Evolutionary conservation across 2,329 filamentous ascomycete genomes (phyloP).

Genomic region (Fusarium citri): DNA sequence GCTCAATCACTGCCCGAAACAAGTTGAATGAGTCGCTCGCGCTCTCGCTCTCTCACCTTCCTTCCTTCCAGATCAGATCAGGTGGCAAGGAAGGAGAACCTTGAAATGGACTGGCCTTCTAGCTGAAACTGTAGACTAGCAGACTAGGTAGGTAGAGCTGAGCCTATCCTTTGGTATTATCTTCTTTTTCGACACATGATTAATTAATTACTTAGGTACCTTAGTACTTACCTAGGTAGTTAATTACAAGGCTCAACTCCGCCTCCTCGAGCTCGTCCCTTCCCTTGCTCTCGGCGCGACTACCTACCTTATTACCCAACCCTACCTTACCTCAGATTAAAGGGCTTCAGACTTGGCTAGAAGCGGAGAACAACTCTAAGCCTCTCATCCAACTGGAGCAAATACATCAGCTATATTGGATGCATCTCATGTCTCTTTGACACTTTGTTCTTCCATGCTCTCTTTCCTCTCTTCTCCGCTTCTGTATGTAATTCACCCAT

Average conservation of each 20-base stretch:
- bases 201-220: not conserved
- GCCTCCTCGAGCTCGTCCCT: slow-evolving; percentile 7
- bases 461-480: not conserved
- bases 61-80: slow-evolving; percentile 2
- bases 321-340: slow-evolving; percentile 25
- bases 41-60: not conserved
- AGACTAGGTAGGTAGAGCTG: not conserved
- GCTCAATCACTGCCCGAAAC: not conserved
- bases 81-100: slow-evolving; percentile 25
- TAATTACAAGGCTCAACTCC: slow-evolving; percentile 16
- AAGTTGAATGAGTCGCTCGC: not conserved
- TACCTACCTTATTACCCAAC: slow-evolving; percentile 12
- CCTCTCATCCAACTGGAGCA: slow-evolving; percentile 20
- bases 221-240: no score
- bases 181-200: not conserved
- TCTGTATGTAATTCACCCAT: not conserved
- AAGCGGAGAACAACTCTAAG: slow-evolving; percentile 37
- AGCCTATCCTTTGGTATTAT: slow-evolving; percentile 1
- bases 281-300: not conserved
- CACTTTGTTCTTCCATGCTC: not conserved
- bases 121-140: not conserved
- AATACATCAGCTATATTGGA: slow-evolving; percentile 12
- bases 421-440: slow-evolving; percentile 12
- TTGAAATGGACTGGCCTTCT: not conserved
- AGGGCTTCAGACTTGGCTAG: slow-evolving; percentile 14